Percentiles rank a stretch among this genome's conserved stretches.
These are phyloP conservation scores for Hammondia hammondi DNA, from an alignment of 169 alveolate genomes.

Conservation along the genomic window DNA sequence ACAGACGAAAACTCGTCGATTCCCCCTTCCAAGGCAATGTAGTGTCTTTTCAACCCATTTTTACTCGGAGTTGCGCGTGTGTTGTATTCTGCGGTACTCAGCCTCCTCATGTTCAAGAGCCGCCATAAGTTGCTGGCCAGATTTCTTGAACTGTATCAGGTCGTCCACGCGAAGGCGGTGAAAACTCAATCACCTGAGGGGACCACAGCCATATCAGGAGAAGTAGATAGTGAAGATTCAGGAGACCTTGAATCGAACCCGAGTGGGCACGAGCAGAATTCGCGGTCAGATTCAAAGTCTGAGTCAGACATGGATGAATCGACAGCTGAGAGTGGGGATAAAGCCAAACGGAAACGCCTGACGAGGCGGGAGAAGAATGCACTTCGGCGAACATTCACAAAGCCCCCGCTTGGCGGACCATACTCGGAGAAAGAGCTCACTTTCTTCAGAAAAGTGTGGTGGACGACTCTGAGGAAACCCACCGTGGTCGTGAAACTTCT, in stretches of 20 bases:
- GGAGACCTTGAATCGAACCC: background rate
- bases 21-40: no score
- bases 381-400: background rate
- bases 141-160: background rate
- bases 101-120: constrained; percentile 6
- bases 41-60: background rate
- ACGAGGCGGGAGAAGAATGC: background rate
- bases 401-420: background rate
- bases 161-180: constrained; percentile 2
- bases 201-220: background rate
- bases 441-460: background rate
- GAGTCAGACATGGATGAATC: background rate
- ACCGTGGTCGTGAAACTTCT: background rate
- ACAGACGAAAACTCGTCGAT: no score
- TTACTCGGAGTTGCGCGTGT: background rate
- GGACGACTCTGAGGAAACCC: background rate
- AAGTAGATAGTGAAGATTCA: background rate
- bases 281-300: no score
- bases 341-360: background rate
- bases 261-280: background rate
- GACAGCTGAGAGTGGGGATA: background rate
- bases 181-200: background rate
- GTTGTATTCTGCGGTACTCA: background rate
- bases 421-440: background rate
- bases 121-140: constrained; percentile 12